Conservation (phyloP, 2,329 filamentous ascomycete species). For the Fusarium camptoceras region DNA sequence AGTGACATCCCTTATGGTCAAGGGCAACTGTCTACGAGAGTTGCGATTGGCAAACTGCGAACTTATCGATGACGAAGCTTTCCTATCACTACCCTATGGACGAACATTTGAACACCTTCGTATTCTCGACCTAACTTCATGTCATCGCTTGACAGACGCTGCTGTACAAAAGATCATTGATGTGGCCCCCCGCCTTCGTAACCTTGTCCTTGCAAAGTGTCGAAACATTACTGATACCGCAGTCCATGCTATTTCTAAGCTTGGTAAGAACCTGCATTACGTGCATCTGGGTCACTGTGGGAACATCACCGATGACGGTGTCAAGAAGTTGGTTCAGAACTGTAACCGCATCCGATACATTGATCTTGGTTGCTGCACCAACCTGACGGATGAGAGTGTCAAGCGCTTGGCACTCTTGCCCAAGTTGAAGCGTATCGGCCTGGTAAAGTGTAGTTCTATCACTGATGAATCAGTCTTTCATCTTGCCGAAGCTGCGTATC, state of each 20-base stretch:
- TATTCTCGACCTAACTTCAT: constrained; percentile 94
- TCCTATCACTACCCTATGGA: constrained; percentile 78
- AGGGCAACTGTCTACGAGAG: constrained; percentile 87
- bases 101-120: constrained; percentile 86
- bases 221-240: constrained; percentile 90
- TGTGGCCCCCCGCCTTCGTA: constrained; percentile 87
- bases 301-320: constrained; percentile 89
- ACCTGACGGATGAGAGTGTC: constrained; percentile 89
- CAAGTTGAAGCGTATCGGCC: constrained; percentile 91
- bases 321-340: constrained; percentile 82
- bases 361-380: constrained; percentile 92
- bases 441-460: constrained; percentile 93
- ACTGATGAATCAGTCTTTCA: constrained; percentile 91
- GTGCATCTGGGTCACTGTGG: constrained; percentile 94
- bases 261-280: constrained; percentile 97
- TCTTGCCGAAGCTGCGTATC: constrained; percentile 76
- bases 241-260: constrained; percentile 85
- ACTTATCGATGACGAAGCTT: constrained; percentile 87
- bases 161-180: constrained; percentile 90
- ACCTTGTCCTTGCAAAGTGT: constrained; percentile 95
- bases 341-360: constrained; percentile 98
- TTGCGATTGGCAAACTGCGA: constrained; percentile 87
- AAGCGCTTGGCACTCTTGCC: constrained; percentile 85
- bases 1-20: constrained; percentile 81
- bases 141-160: constrained; percentile 83